Conservation (phyloP, 768 basidiomycete species). For the Podaxis sp. region DNA sequence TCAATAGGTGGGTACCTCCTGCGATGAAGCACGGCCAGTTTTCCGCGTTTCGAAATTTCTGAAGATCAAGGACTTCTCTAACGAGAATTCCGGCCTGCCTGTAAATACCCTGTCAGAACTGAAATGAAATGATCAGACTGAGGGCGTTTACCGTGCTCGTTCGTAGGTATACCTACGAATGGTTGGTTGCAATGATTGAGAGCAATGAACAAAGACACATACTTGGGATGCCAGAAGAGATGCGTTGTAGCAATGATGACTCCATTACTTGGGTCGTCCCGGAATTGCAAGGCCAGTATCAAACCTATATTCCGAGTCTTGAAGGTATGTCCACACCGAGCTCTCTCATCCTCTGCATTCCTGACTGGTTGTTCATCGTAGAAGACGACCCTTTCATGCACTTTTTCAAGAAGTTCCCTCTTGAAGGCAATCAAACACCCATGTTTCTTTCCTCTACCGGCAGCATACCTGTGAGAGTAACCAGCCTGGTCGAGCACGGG, state of each 20-base stretch:
- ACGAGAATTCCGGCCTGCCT: constrained; percentile 81
- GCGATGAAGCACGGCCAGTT: constrained; percentile 82
- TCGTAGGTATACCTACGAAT: constrained; percentile 73
- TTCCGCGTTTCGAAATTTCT: constrained; percentile 34
- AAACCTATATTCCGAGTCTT: constrained; percentile 80
- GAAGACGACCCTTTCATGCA: constrained; percentile 48
- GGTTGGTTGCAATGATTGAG: constrained; percentile 19
- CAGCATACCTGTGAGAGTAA: constrained; percentile 64
- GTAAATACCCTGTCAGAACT: constrained; percentile 2
- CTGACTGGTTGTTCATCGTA: constrained; percentile 71
- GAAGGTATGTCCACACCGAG: constrained; percentile 58
- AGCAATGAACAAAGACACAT: constrained; percentile 24
- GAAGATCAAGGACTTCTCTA: constrained; percentile 60
- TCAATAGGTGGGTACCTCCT: constrained; percentile 57
- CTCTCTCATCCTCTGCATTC: constrained; percentile 30
- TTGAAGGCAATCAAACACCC: constrained; percentile 85
- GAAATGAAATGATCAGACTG: neutral
- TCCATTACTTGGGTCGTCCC: constrained; percentile 44
- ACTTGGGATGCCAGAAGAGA: constrained; percentile 94
- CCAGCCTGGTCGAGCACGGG: constrained; percentile 64
- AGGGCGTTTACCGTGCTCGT: constrained; percentile 57
- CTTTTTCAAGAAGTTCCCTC: constrained; percentile 44
- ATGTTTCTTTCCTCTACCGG: constrained; percentile 77
- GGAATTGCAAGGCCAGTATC: constrained; percentile 62
- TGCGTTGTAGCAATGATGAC: constrained; percentile 86